Base-by-base conservation (phyloP, 495 filamentous ascomycete genomes). In the Hapsidospora chrysogenum region DNA sequence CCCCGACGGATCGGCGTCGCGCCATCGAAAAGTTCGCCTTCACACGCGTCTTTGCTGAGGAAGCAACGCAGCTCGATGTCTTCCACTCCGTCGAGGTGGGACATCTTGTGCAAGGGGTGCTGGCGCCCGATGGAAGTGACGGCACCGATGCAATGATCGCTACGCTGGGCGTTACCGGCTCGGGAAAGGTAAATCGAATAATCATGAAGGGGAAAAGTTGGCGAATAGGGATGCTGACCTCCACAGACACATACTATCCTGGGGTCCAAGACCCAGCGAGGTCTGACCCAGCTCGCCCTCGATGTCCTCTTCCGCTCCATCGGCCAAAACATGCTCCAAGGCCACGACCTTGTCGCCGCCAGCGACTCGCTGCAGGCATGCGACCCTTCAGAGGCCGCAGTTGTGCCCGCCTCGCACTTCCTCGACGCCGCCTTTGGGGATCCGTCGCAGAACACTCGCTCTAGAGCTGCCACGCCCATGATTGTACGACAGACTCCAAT, bases 21-120 rank as follows among this genome's bases (percentile, higher is more conserved):
- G 85, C 84, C 3, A 69, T 94, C 21, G 89, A 97, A 59, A 84
- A 76, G 47, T 97, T 96, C 44, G 82, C 78, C 0, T 97, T 97
- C 51, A 97, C 92, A 4, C 75, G 70, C 42, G 82, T 97, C 11
- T 96, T 94, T 45, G 80, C 92, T 43, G 85, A 95, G 46, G 63
- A 76, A 46, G 72, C 81, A 1, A 70, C 66, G 10, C 89, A 97
- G 45, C 60, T 92, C 17, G 82, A 94, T 47, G 57, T 97, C 16
- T 95, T 96, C 47, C 70, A 85, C 39, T 80, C 78, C 41, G 85
- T 76, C 0, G 79, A 78, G 9, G 67, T 92, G 21, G 63, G 81
- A 27, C 66, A 69, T 1, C 49, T 96, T 9, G 64, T 95, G 2
- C 76, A 85, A 39, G 80, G 81, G 1, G 84, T 92, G 4, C 47